These are phyloP conservation scores for Venturiaceae sp. DNA, from an alignment of 2,329 filamentous ascomycete species.

Conservation along the genomic window DNA sequence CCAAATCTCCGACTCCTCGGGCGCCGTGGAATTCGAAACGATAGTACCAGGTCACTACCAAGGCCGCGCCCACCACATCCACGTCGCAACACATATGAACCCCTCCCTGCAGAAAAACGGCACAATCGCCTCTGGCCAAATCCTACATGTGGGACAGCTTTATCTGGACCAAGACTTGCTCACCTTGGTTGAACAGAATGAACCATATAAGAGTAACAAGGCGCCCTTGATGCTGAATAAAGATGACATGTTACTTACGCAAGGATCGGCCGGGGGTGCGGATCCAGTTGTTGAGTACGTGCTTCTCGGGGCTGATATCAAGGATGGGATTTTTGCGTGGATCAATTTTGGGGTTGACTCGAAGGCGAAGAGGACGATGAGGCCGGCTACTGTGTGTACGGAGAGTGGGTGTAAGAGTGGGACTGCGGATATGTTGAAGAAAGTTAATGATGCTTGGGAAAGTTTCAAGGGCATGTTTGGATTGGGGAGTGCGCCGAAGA, in stretches of 20 bases:
- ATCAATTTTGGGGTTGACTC: slow-evolving; percentile 1
- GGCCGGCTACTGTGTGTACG: not conserved
- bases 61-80: slow-evolving; percentile 16
- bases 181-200: slow-evolving; percentile 35
- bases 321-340: slow-evolving; percentile 8
- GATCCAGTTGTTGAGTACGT: slow-evolving; percentile 51
- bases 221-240: slow-evolving; percentile 38
- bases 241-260: slow-evolving; percentile 39
- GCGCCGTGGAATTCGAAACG: slow-evolving; percentile 32
- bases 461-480: not conserved
- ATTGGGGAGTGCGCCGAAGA: not conserved
- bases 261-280: slow-evolving; percentile 40
- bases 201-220: slow-evolving; percentile 36
- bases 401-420: not conserved
- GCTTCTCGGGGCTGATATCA: slow-evolving; percentile 38
- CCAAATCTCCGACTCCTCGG: slow-evolving; percentile 30
- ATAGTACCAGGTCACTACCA: slow-evolving; percentile 38
- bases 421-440: not conserved
- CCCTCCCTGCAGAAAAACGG: slow-evolving; percentile 36
- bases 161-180: slow-evolving; percentile 55
- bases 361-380: not conserved
- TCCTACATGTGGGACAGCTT: slow-evolving; percentile 54
- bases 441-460: no score
- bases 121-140: slow-evolving; percentile 36
- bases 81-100: slow-evolving; percentile 24